Evolutionary conservation across 192 early-diverging fungal genomes (phyloP).

Genomic region (Umbelopsis sp.): DNA sequence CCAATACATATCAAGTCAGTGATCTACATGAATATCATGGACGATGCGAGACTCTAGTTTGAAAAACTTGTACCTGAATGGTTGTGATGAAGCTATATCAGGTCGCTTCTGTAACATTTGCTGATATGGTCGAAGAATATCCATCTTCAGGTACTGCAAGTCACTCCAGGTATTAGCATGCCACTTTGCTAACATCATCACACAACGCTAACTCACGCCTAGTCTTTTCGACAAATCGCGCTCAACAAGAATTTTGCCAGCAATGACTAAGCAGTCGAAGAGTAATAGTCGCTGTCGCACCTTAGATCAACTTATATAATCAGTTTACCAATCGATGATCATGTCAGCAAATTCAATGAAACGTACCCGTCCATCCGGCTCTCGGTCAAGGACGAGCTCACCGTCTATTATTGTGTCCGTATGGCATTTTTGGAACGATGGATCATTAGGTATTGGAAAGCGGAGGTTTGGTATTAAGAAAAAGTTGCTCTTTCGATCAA

Average conservation of each 20-base stretch:
- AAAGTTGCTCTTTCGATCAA: slow-evolving; percentile 90
- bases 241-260: slow-evolving; percentile 55
- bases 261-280: slow-evolving; percentile 76
- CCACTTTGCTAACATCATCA: not conserved
- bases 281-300: slow-evolving; percentile 51
- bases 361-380: slow-evolving; percentile 56
- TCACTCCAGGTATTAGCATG: not conserved
- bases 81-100: slow-evolving; percentile 40
- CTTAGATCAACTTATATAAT: not conserved
- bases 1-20: not conserved
- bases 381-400: slow-evolving; percentile 82
- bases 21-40: not conserved
- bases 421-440: slow-evolving; percentile 48
- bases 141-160: slow-evolving; percentile 59
- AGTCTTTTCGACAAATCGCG: slow-evolving; percentile 67
- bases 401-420: slow-evolving; percentile 85
- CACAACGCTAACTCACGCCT: slow-evolving; percentile 53
- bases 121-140: slow-evolving; percentile 69
- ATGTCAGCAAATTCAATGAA: not conserved
- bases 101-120: slow-evolving; percentile 43
- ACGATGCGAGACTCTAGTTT: not conserved
- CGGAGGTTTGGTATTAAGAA: slow-evolving; percentile 56
- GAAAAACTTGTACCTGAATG: slow-evolving; percentile 51
- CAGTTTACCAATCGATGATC: not conserved
- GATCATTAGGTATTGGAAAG: slow-evolving; percentile 62